Evolutionary conservation across 257 asterid genomes (phyloP), one percentile per base, ranked within the genome.

Genomic region (Forsythia viridissima): DNA sequence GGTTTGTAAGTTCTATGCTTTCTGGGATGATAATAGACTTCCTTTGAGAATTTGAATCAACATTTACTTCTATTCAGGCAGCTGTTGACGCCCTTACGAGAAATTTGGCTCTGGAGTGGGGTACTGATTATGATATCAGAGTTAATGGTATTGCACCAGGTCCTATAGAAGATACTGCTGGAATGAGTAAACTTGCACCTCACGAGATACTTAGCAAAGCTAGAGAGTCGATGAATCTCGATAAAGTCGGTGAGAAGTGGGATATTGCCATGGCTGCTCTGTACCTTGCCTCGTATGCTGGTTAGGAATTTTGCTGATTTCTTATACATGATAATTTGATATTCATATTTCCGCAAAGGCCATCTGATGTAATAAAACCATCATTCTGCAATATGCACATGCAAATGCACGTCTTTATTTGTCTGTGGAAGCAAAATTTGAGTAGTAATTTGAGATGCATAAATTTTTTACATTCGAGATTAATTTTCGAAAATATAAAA

Each of bases 121-220:
- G 97, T 20, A 88, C 97, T 0, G 96, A 92, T 79, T 89, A 92
- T 80, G 96, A 89, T 52, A 86, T 92, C 46, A 88, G 94, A 74
- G 96, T 91, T 37, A 92, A 92, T 38, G 96, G 96, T 74, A 89
- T 92, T 74, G 97, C 97, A 41, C 97, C 96, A n/a, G 97, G 97
- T 39, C 97, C 97, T 3, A 92, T 92, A 77, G 87, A 84, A 63
- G 96, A 87, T 80, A 91, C 97, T 6, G 73, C 92, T 63, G 97
- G 97, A 44, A 41, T 91, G 86, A 88, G 90, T 69, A 92, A 92
- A 81, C 97, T 92, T 71, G 83, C 52, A 12, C 97, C 97, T 30
- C 77, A 73, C 3, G 94, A 91, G 86, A 86, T 92, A 13, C 77
- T 37, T 39, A 74, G 70, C 78, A 87, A 82, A 40, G 46, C 72